Evolutionary conservation across 2,329 filamentous ascomycete genomes (phyloP).

Genomic region (Purpureocillium lavendulum): DNA sequence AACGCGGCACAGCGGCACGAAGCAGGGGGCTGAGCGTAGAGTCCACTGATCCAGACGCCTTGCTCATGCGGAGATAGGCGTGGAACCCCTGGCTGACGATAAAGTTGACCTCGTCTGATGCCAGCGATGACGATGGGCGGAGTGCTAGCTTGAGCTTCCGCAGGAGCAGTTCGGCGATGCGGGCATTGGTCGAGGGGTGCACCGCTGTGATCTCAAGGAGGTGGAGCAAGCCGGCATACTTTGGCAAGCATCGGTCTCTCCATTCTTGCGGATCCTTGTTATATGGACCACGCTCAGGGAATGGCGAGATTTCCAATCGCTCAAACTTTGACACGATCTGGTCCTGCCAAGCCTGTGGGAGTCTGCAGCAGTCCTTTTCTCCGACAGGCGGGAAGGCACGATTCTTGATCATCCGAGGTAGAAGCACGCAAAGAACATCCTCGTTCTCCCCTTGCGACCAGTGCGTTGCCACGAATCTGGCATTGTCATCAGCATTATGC

Average conservation of each 20-base stretch:
- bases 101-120: constrained; percentile 59
- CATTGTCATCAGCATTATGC: constrained; percentile 9
- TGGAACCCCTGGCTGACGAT: constrained; percentile 68
- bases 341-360: constrained; percentile 64
- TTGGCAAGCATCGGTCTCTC: constrained; percentile 55
- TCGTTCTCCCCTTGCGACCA: constrained; percentile 62
- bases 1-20: constrained; percentile 56
- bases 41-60: constrained; percentile 49
- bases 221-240: constrained; percentile 59
- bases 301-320: constrained; percentile 53
- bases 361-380: constrained; percentile 43
- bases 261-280: constrained; percentile 54
- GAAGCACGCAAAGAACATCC: constrained; percentile 57
- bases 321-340: constrained; percentile 65
- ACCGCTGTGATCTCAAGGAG: constrained; percentile 54
- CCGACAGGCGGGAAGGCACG: constrained; percentile 44
- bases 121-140: constrained; percentile 48
- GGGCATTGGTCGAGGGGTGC: constrained; percentile 57
- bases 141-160: constrained; percentile 59
- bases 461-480: constrained; percentile 64
- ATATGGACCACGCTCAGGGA: constrained; percentile 54
- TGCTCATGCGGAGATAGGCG: constrained; percentile 60
- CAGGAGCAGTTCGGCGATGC: constrained; percentile 57
- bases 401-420: constrained; percentile 55
- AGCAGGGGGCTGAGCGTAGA: constrained; percentile 55